Percentiles rank a stretch among this genome's conserved stretches.
Evolutionary conservation across 805 yeast genomes (phyloP).

Genomic region (Metschnikowia sp.): DNA sequence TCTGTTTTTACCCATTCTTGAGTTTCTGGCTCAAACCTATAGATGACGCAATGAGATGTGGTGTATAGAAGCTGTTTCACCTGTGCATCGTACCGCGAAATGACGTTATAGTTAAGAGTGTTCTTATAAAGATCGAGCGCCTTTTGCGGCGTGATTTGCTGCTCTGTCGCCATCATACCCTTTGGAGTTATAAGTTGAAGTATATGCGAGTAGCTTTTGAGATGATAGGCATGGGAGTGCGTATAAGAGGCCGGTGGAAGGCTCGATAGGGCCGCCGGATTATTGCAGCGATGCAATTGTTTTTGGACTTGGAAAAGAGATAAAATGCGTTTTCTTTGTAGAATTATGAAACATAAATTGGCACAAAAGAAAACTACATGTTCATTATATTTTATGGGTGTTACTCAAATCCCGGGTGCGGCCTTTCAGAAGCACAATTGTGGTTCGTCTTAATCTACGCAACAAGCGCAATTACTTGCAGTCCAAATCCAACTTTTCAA

Average conservation of each 20-base stretch:
- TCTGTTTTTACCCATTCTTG: conserved; percentile 72
- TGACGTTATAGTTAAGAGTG: conserved; percentile 71
- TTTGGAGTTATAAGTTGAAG: too few relatives aligned
- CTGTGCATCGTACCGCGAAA: conserved; percentile 71
- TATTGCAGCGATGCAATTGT: background rate
- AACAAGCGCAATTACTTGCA: too few relatives aligned
- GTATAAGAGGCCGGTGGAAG: background rate
- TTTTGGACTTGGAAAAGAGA: background rate
- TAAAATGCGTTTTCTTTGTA: background rate
- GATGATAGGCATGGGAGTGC: background rate
- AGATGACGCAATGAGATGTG: conserved; percentile 70
- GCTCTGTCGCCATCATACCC: conserved; percentile 21
- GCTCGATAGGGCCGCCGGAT: background rate
- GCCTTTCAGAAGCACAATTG: too few relatives aligned
- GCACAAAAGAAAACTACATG: too few relatives aligned
- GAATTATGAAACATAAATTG: background rate
- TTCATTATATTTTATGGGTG: too few relatives aligned
- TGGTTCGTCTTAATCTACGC: too few relatives aligned
- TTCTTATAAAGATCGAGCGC: conserved; percentile 62
- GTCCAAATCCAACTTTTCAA: too few relatives aligned
- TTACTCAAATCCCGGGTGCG: too few relatives aligned
- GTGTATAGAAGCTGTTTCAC: conserved; percentile 64
- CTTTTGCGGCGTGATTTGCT: conserved; percentile 40
- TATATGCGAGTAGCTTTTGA: too few relatives aligned
- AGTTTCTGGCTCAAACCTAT: conserved; percentile 52